phyloP scores from a whole-genome alignment of 2,329 filamentous ascomycete genomes.

The Hypoxylon sp. region DNA sequence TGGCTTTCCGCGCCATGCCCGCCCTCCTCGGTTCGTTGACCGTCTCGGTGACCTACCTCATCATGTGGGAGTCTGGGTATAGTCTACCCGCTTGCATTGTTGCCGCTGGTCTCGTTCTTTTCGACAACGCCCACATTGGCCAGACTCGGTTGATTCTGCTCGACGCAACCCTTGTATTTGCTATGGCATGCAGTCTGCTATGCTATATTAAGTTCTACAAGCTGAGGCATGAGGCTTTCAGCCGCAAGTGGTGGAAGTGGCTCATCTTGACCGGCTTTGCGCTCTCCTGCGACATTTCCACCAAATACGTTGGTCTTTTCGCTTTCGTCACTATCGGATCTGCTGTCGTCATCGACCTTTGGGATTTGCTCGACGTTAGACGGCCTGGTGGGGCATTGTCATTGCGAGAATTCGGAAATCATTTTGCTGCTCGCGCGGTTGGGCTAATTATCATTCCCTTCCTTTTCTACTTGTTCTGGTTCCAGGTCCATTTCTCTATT shows the following conservation, averaged over 20 bases:
- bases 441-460: constrained; percentile 91
- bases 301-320: constrained; percentile 96
- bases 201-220: constrained; percentile 99
- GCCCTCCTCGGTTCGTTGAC: constrained; percentile 91
- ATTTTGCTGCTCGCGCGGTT: constrained; percentile 86
- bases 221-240: constrained; percentile 85
- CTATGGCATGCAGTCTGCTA: constrained; percentile 93
- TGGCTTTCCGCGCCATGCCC: constrained; percentile 92
- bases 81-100: constrained; percentile 91
- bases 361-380: constrained; percentile 92
- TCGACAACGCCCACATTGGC: constrained; percentile 97
- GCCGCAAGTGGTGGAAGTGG: constrained; percentile 99
- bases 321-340: constrained; percentile 97
- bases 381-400: constrained; percentile 82
- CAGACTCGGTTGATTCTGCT: constrained; percentile 95
- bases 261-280: constrained; percentile 92
- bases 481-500: constrained; percentile 98
- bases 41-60: constrained; percentile 91
- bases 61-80: constrained; percentile 99
- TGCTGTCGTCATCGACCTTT: constrained; percentile 92
- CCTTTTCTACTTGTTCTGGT: constrained; percentile 99
- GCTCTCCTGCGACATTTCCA: constrained; percentile 96
- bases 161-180: constrained; percentile 91
- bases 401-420: constrained; percentile 82
- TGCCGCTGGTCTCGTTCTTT: constrained; percentile 84